phyloP scores from a whole-genome alignment of 1,284 basidiomycete genomes.

The Earliella scabrosa region DNA sequence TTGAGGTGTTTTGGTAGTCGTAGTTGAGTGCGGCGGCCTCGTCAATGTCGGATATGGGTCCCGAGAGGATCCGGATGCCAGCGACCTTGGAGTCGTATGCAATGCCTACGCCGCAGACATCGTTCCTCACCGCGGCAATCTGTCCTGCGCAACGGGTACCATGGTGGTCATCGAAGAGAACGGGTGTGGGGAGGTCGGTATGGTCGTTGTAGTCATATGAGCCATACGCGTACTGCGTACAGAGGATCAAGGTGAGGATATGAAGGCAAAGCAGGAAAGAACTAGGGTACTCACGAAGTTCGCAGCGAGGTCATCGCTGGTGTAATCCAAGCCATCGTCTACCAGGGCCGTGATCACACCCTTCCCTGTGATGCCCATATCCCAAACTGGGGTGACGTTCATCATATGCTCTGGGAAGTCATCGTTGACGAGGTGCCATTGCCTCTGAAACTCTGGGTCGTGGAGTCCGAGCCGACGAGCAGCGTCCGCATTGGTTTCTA shows the following conservation, averaged over 20 bases:
- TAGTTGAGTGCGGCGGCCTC: conserved; percentile 97
- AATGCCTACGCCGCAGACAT: conserved; percentile 94
- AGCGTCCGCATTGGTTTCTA: conserved; percentile 49
- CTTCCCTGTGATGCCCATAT: conserved; percentile 84
- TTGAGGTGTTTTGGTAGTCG: conserved; percentile 90
- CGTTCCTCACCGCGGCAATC: conserved; percentile 96
- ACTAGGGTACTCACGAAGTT: conserved; percentile 82
- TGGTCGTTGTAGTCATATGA: conserved; percentile 99
- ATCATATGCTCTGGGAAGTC: conserved; percentile 79
- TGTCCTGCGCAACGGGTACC: conserved; percentile 99
- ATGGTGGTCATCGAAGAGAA: conserved; percentile 92
- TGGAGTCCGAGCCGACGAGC: conserved; percentile 71
- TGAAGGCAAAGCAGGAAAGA: too few relatives aligned
- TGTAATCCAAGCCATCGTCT: conserved; percentile 95
- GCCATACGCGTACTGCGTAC: conserved; percentile 76
- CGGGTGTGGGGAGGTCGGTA: conserved; percentile 84
- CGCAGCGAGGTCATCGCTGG: conserved; percentile 82
- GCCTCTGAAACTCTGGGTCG: conserved; percentile 88
- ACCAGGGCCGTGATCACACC: conserved; percentile 91
- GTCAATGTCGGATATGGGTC: conserved; percentile 97
- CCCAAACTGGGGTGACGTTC: conserved; percentile 87
- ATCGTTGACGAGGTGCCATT: conserved; percentile 94
- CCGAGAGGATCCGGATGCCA: conserved; percentile 94
- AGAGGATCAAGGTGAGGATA: not conserved
- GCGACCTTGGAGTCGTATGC: conserved; percentile 92